Percentiles rank a stretch among this genome's conserved stretches.
Conservation (phyloP, 2,329 filamentous ascomycete genomes). For the Claviceps sp. region DNA sequence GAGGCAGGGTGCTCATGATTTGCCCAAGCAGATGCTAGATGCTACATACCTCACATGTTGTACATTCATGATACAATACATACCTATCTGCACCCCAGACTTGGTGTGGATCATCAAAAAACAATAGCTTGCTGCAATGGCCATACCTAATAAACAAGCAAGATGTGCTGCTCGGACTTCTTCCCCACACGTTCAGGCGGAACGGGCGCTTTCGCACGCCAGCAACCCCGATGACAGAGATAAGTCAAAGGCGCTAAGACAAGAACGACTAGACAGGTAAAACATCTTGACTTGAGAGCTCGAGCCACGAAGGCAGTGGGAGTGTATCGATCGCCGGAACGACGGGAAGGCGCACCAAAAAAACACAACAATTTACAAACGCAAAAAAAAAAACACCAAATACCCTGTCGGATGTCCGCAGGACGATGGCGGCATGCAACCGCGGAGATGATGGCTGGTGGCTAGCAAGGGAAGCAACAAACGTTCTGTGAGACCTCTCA, state of each 20-base stretch:
- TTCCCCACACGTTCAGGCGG: not conserved
- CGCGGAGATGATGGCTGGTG: not conserved
- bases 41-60: no score
- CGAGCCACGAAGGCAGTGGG: not conserved
- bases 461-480: not conserved
- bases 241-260: not conserved
- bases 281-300: not conserved
- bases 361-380: not conserved
- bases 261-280: not conserved
- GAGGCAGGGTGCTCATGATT: no score
- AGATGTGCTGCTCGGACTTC: not conserved
- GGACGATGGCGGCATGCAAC: not conserved
- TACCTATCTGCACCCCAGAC: no score
- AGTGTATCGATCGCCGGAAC: not conserved
- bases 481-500: not conserved
- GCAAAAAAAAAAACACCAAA: not conserved
- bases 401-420: not conserved
- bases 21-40: no score
- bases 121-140: not conserved
- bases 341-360: not conserved
- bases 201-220: not conserved
- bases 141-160: not conserved
- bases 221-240: not conserved
- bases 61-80: no score
- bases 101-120: no score